A percentile compares a stretch with the other conserved stretches of the same genome.
These are phyloP conservation scores for Lathyrus oleraceus DNA, from an alignment of 306 rosid species.

Conservation along the genomic window DNA sequence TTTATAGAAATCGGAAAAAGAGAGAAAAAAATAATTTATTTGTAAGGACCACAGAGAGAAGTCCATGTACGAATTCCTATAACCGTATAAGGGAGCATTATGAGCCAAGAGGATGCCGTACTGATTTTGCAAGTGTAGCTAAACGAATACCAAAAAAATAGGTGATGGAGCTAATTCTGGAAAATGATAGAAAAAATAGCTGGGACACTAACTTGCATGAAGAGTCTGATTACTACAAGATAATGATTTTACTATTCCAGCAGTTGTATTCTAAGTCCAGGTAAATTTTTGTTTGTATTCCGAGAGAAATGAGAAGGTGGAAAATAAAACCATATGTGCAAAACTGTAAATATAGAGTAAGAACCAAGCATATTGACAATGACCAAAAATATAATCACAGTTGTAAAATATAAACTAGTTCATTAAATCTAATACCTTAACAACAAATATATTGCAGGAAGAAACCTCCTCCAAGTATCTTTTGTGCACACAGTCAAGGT, in stretches of 20 bases:
- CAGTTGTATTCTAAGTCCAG: background rate
- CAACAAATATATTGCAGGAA: conserved; percentile 93
- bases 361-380: background rate
- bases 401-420: conserved; percentile 23
- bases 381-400: background rate
- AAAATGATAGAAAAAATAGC: conserved; percentile 17
- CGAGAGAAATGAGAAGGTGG: background rate
- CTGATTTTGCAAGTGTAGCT: conserved; percentile 13
- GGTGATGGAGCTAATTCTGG: conserved; percentile 18
- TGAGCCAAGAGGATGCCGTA: background rate
- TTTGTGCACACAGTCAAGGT: conserved; percentile 90
- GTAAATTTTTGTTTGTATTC: conserved; percentile 13
- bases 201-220: conserved; percentile 7
- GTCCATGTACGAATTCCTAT: background rate
- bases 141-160: background rate
- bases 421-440: conserved; percentile 61
- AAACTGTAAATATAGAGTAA: background rate
- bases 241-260: background rate
- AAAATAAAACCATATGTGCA: conserved; percentile 12
- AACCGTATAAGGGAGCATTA: background rate
- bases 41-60: background rate
- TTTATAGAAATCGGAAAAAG: too few species aligned
- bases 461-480: conserved; percentile 97
- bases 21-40: background rate
- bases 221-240: background rate